Evolutionary conservation across 371 early-diverging fungal species (phyloP).

Genomic region (Rhizopus delemar): DNA sequence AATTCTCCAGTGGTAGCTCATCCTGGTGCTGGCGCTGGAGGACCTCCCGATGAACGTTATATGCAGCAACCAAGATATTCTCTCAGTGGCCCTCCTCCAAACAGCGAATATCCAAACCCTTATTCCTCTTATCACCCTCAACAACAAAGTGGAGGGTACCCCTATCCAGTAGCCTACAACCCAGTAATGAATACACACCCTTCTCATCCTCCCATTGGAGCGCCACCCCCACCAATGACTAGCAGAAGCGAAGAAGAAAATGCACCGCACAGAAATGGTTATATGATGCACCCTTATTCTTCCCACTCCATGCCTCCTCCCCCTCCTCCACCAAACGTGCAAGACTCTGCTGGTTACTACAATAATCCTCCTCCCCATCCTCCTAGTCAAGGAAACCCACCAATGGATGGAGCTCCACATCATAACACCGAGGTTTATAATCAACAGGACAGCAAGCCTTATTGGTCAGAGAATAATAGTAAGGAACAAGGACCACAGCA

Average conservation of each 20-base stretch:
- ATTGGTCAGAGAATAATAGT: constrained; percentile 4
- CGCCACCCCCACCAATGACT: background rate
- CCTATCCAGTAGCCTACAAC: constrained; percentile 17
- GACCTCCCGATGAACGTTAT: background rate
- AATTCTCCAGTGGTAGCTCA: constrained; percentile 1
- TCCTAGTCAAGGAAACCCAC: too few species aligned
- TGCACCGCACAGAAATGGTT: constrained; percentile 5
- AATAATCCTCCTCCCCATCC: background rate
- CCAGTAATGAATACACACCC: constrained; percentile 10
- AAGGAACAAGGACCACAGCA: constrained; percentile 6
- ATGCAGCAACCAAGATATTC: background rate
- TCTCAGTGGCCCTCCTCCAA: background rate
- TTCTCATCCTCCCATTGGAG: constrained; percentile 4
- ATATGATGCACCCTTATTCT: constrained; percentile 26
- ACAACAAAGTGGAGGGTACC: constrained; percentile 11
- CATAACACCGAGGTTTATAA: background rate
- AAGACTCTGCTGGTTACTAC: background rate
- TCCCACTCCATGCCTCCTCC: background rate
- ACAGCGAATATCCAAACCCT: constrained; percentile 1
- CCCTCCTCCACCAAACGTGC: background rate
- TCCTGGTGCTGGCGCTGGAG: background rate
- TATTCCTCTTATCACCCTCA: constrained; percentile 18
- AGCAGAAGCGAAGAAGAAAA: constrained; percentile 17
- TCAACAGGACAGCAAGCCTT: constrained; percentile 1
- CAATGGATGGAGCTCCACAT: too few species aligned